phyloP scores from a whole-genome alignment of 257 asterid genomes.

The Solanum pinnatisectum region DNA sequence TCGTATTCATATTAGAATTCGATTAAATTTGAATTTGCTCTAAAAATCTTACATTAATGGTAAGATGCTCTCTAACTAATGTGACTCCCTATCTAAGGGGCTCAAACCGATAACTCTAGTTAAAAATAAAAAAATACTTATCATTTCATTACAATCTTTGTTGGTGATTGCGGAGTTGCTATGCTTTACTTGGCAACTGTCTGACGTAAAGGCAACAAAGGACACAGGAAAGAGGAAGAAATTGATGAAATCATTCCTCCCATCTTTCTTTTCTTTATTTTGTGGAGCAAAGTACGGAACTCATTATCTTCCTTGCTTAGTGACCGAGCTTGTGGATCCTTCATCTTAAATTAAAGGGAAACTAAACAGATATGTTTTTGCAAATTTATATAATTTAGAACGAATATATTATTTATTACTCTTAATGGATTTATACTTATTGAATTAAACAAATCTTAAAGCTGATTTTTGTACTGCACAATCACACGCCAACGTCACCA shows the following conservation, averaged over 20 bases:
- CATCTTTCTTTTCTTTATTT: background rate
- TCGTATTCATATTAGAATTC: rapidly evolving
- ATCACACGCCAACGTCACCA: too few species aligned
- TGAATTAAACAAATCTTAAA: too few species aligned
- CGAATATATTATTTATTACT: too few species aligned
- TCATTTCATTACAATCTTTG: too few species aligned
- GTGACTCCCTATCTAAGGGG: rapidly evolving
- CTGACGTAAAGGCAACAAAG: background rate
- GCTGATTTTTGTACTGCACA: too few species aligned
- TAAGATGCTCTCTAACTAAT: too few species aligned
- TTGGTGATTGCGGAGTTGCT: too few species aligned
- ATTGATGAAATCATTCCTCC: background rate
- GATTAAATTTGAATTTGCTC: rapidly evolving
- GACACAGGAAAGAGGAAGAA: background rate
- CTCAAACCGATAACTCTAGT: rapidly evolving
- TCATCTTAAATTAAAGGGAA: background rate
- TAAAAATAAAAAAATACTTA: too few species aligned
- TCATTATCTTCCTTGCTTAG: background rate
- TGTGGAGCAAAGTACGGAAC: background rate
- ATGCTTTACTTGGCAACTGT: background rate
- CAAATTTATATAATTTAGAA: too few species aligned
- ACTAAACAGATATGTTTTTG: too few species aligned
- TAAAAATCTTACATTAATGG: rapidly evolving
- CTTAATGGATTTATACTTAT: too few species aligned
- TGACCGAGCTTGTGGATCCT: background rate